Conservation (phyloP, 306 rosid species). For the Quercus cerris region DNA sequence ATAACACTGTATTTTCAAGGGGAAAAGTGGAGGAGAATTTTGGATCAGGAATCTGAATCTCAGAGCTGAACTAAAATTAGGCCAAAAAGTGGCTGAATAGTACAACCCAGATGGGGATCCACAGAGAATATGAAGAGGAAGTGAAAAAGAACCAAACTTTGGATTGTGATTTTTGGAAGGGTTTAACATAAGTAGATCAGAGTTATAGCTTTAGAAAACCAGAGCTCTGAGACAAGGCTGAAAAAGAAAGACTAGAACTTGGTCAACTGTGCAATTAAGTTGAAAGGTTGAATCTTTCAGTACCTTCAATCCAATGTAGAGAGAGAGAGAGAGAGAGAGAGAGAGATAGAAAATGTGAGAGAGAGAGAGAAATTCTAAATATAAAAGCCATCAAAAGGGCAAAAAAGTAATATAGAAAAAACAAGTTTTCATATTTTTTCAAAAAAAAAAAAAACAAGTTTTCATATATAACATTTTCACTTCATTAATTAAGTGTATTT, state of each 20-base stretch:
- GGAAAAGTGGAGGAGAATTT: neutral
- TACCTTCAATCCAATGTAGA: neutral
- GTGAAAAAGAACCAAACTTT: conserved; percentile 8
- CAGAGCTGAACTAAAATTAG: neutral
- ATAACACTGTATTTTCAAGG: neutral
- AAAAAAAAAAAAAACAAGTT: neutral
- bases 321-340: too few relatives aligned
- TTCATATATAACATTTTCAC: neutral
- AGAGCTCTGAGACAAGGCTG: conserved; percentile 13
- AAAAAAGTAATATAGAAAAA: too few relatives aligned
- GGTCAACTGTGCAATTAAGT: conserved; percentile 39
- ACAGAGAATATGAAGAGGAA: neutral
- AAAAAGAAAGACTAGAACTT: neutral
- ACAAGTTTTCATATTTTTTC: neutral
- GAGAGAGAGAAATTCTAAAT: neutral
- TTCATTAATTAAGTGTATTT: too few relatives aligned
- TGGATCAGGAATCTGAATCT: conserved; percentile 16
- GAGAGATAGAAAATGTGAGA: neutral
- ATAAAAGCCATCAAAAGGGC: neutral
- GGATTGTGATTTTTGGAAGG: conserved; percentile 11
- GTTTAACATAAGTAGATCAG: conserved; percentile 12
- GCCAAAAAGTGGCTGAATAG: neutral
- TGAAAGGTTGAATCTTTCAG: conserved; percentile 11
- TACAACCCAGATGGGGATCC: conserved; percentile 23
- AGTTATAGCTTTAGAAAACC: conserved; percentile 1